Percentiles rank a stretch among this genome's conserved stretches.
These are phyloP conservation scores for Solanum etuberosum DNA, from an alignment of 257 asterid species.

Conservation along the genomic window DNA sequence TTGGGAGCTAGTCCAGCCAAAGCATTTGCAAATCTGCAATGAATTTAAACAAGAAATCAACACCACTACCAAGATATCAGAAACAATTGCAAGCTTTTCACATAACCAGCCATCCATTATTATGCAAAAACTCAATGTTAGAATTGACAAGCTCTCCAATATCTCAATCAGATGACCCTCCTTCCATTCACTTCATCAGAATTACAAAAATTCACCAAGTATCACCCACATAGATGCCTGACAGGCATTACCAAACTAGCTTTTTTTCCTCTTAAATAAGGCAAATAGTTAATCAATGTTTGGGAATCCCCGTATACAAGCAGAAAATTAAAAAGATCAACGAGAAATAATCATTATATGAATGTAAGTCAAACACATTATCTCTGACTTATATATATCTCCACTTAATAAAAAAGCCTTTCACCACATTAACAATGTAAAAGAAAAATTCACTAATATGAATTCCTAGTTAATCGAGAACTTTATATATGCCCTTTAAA, in stretches of 20 bases:
- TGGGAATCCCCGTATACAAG: background rate
- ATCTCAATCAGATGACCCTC: background rate
- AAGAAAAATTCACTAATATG: background rate
- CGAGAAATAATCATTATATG: background rate
- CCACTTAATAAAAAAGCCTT: background rate
- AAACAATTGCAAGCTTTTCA: background rate
- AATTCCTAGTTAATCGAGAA: background rate
- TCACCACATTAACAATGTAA: background rate
- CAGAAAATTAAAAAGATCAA: background rate
- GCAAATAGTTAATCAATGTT: background rate
- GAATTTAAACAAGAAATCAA: background rate
- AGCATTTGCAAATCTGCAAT: slow-evolving; percentile 72
- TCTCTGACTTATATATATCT: background rate
- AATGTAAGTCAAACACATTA: background rate
- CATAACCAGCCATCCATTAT: background rate
- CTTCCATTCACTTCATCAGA: background rate
- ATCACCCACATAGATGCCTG: background rate
- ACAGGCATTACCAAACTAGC: background rate
- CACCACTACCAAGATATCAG: background rate
- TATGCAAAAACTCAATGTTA: background rate
- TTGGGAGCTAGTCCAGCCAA: slow-evolving; percentile 67
- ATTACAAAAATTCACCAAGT: background rate
- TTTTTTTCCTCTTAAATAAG: background rate
- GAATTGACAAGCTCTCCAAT: background rate
- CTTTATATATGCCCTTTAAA: background rate